Evolutionary conservation across 2,329 filamentous ascomycete genomes (phyloP), one percentile per base, ranked within the genome.

Genomic region (Aspergillus proliferans): DNA sequence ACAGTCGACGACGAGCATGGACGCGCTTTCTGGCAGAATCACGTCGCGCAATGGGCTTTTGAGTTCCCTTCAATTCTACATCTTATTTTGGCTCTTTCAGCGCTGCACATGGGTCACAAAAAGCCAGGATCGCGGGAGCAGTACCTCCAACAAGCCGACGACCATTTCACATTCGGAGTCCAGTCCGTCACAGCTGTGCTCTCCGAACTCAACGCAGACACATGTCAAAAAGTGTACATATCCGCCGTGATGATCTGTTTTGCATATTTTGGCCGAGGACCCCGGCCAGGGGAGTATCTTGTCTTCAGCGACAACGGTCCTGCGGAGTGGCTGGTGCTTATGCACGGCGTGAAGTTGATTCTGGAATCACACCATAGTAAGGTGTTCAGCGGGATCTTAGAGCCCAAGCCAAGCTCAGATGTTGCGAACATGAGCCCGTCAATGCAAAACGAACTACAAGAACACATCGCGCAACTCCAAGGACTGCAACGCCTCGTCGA

Each of bases 111-210:
- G 3, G 56, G 51, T 2, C 43, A 60, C 30, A 15, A 61, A n/a
- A 33, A 57, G 7, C 65, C 59, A 1, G 46, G 47, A 2, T 19
- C 43, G 4, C 52, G 54, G 18, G 48, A 51, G 0, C 34, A 57
- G 15, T 67, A 67, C 24, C 26, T 62, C 6, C 43, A 45, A 7
- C 58, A 63, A 49, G 66, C 65, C 4, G 62, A 67, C 43, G 52
- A 54, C 4, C 66, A 68, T 48, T 69, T 68, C 34, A 67, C 61
- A 0, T 67, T 68, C 40, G 66, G 66, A 1, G 52, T 69, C 1
- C 61, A 55, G 15, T 66, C 63, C 2, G 65, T 69, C 0, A 66
- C 63, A 0, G 43, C 57, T 1, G 55, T 68, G 0, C 49, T 69
- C 3, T 52, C 61, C 0, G 48, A 57, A 12, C 45, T 68, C 0